A percentile compares a stretch with the other conserved stretches of the same genome.
Evolutionary conservation across 768 basidiomycete genomes (phyloP).

Genomic region (Boletus vermiculosoides): DNA sequence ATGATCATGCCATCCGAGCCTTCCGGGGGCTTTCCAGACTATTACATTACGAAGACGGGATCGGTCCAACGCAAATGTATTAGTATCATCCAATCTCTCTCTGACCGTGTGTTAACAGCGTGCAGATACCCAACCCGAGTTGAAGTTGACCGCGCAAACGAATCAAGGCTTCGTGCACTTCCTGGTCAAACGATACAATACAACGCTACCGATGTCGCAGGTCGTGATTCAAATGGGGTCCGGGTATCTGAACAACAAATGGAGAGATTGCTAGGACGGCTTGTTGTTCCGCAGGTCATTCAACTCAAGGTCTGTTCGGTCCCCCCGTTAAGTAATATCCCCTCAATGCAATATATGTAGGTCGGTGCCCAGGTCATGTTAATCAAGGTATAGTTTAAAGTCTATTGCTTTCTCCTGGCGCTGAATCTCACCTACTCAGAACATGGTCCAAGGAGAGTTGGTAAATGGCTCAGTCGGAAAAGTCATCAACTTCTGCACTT

Average conservation of each 20-base stretch:
- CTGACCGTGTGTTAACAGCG: background rate
- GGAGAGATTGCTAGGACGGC: conserved; percentile 50
- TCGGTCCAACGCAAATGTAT: conserved; percentile 81
- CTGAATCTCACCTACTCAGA: conserved; percentile 39
- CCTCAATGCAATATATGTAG: conserved; percentile 33
- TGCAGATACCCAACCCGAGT: conserved; percentile 63
- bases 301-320: conserved; percentile 46
- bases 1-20: conserved; percentile 37
- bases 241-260: conserved; percentile 38
- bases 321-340: background rate
- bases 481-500: conserved; percentile 46
- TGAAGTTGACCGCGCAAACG: conserved; percentile 75
- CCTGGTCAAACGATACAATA: conserved; percentile 40
- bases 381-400: conserved; percentile 49
- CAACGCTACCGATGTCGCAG: conserved; percentile 44
- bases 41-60: conserved; percentile 64
- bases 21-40: conserved; percentile 59
- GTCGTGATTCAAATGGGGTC: conserved; percentile 44
- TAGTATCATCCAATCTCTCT: conserved; percentile 14
- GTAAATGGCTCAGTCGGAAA: conserved; percentile 72
- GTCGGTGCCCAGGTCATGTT: conserved; percentile 87
- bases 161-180: conserved; percentile 45
- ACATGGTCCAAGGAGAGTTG: conserved; percentile 62
- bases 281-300: conserved; percentile 52
- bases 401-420: background rate